These are phyloP conservation scores for Solanum phureja DNA, from an alignment of 257 asterid species.

Conservation along the genomic window DNA sequence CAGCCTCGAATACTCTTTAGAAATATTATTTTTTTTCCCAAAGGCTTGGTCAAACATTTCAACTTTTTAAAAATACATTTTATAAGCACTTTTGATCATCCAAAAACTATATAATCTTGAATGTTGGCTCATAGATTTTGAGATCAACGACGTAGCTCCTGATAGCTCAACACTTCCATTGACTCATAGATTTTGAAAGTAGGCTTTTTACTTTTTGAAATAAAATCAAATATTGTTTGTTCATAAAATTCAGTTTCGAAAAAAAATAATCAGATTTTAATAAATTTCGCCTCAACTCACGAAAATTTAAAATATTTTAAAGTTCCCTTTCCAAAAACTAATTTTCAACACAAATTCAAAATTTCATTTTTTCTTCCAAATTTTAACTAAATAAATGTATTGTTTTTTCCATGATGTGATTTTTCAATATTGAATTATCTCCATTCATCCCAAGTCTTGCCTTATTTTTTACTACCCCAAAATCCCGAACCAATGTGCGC, in stretches of 20 bases:
- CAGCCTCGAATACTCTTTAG: rapidly evolving
- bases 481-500: constrained; percentile 12
- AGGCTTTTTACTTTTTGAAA: no score
- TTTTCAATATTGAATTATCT: neutral
- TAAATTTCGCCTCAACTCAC: rapidly evolving
- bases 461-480: neutral
- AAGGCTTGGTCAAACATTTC: rapidly evolving
- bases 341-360: neutral
- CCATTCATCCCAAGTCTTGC: neutral
- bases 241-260: no score
- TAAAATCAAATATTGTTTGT: no score
- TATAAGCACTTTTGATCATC: neutral
- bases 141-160: neutral
- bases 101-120: neutral
- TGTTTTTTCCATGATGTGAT: neutral
- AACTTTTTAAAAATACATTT: no score
- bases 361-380: neutral
- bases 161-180: neutral
- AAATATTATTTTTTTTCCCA: rapidly evolving
- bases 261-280: no score
- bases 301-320: no score
- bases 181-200: neutral
- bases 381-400: neutral
- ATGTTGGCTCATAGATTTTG: neutral
- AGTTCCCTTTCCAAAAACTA: no score